A percentile compares a stretch with the other conserved stretches of the same genome.
Conservation (phyloP, 345 rosid species). For the Bruguiera gymnorhiza region DNA sequence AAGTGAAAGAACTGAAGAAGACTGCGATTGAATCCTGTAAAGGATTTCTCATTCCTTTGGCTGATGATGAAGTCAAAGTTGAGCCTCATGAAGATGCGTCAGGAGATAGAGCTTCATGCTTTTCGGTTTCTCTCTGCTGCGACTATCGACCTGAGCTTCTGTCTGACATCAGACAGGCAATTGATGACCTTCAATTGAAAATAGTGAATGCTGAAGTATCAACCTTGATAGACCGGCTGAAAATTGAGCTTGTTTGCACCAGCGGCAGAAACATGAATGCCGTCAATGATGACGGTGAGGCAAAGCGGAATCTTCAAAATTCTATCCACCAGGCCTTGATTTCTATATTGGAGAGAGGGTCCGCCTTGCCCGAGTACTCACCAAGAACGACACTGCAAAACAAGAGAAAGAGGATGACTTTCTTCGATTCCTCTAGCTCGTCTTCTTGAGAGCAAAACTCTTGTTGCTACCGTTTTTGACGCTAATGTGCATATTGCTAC, state of each 20-base stretch:
- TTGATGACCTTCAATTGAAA: constrained; percentile 42
- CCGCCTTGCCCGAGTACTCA: constrained; percentile 36
- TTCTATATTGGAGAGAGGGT: constrained; percentile 46
- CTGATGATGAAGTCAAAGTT: constrained; percentile 48
- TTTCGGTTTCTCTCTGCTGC: constrained; percentile 55
- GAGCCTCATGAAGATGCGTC: constrained; percentile 25
- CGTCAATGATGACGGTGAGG: constrained; percentile 13
- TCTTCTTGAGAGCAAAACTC: constrained; percentile 23
- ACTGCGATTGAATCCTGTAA: constrained; percentile 39
- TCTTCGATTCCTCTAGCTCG: constrained; percentile 42
- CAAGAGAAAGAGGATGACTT: constrained; percentile 45
- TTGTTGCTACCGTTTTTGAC: too few relatives aligned
- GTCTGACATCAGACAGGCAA: constrained; percentile 45
- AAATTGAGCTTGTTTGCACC: constrained; percentile 40
- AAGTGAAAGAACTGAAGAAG: constrained; percentile 53
- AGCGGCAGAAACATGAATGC: constrained; percentile 19
- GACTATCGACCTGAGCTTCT: constrained; percentile 51
- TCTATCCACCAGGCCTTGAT: constrained; percentile 32
- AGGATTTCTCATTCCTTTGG: constrained; percentile 53
- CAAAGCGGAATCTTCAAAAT: constrained; percentile 16
- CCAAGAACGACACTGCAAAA: constrained; percentile 32
- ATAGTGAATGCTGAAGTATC: constrained; percentile 48
- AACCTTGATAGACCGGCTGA: constrained; percentile 49
- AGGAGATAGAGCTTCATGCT: constrained; percentile 23
- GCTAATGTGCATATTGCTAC: too few relatives aligned